A percentile compares a stretch with the other conserved stretches of the same genome.
phyloP scores from a whole-genome alignment of 108 stramenopile genomes.

The Ochromonas danica region DNA sequence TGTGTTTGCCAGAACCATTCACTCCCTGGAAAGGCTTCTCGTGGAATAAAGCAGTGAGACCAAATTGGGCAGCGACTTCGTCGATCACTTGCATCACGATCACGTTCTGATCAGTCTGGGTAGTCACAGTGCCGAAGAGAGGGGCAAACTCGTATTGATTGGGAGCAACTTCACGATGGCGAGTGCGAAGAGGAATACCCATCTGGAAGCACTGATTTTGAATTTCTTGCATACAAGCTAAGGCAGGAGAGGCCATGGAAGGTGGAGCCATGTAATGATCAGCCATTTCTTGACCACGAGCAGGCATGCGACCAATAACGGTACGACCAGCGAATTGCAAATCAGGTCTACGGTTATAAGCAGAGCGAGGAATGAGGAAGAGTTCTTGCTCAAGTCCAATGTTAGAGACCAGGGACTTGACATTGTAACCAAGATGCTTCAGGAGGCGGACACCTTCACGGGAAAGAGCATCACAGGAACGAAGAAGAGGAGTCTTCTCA shows the following conservation, averaged over 20 bases:
- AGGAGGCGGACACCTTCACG: constrained; percentile 75
- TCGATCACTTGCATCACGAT: constrained; percentile 95
- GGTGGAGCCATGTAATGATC: constrained; percentile 36
- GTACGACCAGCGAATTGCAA: constrained; percentile 86
- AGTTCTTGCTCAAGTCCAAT: constrained; percentile 95
- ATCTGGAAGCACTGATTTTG: constrained; percentile 28
- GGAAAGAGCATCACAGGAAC: constrained; percentile 80
- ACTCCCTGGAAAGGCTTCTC: constrained; percentile 95
- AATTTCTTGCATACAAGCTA: constrained; percentile 36
- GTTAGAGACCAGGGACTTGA: constrained; percentile 67
- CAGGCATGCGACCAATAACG: constrained; percentile 82
- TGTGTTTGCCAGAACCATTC: constrained; percentile 94
- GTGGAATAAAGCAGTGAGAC: constrained; percentile 84
- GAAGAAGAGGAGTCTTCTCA: constrained; percentile 90
- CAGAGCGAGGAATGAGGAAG: constrained; percentile 85
- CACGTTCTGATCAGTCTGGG: constrained; percentile 87
- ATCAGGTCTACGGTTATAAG: constrained; percentile 85
- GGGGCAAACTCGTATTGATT: constrained; percentile 92
- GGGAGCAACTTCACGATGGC: constrained; percentile 89
- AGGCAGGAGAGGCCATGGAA: constrained; percentile 13
- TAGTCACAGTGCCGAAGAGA: constrained; percentile 78
- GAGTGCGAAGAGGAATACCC: constrained; percentile 25
- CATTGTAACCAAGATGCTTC: constrained; percentile 61
- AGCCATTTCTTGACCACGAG: constrained; percentile 54
- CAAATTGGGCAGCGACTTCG: constrained; percentile 80